These are phyloP conservation scores for Nemania sp. DNA, from an alignment of 2,329 filamentous ascomycete species.

Conservation along the genomic window DNA sequence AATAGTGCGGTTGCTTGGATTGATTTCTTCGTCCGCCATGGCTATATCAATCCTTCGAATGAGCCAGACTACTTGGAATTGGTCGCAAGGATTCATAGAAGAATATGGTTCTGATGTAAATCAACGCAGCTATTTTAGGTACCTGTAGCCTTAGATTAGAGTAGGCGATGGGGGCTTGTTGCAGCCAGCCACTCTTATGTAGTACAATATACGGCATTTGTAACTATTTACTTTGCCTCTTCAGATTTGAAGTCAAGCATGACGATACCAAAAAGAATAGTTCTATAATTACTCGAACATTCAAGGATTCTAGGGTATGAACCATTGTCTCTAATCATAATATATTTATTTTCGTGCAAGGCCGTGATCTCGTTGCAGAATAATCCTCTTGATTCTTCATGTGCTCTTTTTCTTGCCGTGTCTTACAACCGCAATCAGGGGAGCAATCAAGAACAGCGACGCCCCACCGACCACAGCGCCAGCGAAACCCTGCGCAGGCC, in stretches of 20 bases:
- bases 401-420: conserved; percentile 5
- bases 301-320: not conserved
- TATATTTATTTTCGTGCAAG: not conserved
- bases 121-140: too few relatives aligned
- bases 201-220: not conserved
- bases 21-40: conserved; percentile 25
- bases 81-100: conserved; percentile 15
- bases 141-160: too few relatives aligned
- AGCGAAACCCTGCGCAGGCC: conserved; percentile 20
- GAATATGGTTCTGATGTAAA: conserved; percentile 9
- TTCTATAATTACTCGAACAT: not conserved
- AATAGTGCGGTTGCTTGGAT: conserved; percentile 13
- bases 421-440: conserved; percentile 18
- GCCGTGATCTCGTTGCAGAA: not conserved
- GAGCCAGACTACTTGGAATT: conserved; percentile 18
- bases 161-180: not conserved
- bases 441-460: conserved; percentile 19
- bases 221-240: too few relatives aligned
- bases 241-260: too few relatives aligned
- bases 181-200: not conserved
- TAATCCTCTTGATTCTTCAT: not conserved
- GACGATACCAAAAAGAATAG: not conserved
- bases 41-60: conserved; percentile 11
- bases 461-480: conserved; percentile 18
- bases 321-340: not conserved